Conservation (phyloP, 2,329 filamentous ascomycete genomes). For the Graphilbum sp. region DNA sequence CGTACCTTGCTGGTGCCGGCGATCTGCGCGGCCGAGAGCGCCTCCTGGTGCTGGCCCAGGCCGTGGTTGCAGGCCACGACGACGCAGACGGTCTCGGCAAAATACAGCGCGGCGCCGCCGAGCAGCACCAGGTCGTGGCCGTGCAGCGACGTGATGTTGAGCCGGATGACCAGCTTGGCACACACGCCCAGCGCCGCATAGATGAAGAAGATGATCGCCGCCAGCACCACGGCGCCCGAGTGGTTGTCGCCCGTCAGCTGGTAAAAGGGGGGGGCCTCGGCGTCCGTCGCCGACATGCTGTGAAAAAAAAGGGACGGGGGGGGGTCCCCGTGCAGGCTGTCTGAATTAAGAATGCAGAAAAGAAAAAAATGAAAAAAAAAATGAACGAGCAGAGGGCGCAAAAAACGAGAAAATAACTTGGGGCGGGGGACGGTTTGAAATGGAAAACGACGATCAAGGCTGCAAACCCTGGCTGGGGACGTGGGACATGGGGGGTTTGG, state of each 20-base stretch:
- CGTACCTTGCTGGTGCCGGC: neutral
- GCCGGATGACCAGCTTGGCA: constrained; percentile 2
- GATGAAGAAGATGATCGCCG: constrained; percentile 2
- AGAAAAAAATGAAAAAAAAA: too few species aligned
- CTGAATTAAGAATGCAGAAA: too few species aligned
- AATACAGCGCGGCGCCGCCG: neutral
- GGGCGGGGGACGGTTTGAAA: too few species aligned
- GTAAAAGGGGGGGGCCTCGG: neutral
- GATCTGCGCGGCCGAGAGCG: neutral
- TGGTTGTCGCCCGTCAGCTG: constrained; percentile 1
- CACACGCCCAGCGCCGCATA: constrained; percentile 1
- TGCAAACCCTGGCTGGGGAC: too few species aligned
- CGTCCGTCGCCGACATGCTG: too few species aligned
- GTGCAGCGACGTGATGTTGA: constrained; percentile 2
- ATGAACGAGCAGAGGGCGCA: too few species aligned
- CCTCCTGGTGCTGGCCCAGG: neutral
- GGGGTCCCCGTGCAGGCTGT: too few species aligned
- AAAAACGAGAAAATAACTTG: too few species aligned
- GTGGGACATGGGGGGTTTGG: too few species aligned
- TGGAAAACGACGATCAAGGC: too few species aligned
- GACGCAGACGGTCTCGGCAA: constrained; percentile 1
- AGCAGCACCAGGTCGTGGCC: neutral
- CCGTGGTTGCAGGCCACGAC: constrained; percentile 2
- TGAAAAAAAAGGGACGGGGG: too few species aligned
- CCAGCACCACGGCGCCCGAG: neutral